Base-by-base conservation (phyloP, 495 filamentous ascomycete genomes). In the Terfezia claveryi region DNA sequence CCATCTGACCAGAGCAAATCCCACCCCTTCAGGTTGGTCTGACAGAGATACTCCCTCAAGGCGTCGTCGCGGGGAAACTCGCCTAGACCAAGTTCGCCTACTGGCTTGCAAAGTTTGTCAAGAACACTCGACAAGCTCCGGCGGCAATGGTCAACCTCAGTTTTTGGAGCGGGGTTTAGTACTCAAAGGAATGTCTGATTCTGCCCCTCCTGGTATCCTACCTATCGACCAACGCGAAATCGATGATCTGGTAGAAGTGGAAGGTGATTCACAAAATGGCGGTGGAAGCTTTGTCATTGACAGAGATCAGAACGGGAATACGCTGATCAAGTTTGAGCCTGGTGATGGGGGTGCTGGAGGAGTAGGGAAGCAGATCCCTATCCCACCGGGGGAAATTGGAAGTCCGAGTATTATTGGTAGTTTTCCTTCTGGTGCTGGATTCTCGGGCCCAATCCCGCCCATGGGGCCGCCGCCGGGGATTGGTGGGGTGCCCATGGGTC, bases 221-320 rank as follows among this genome's bases (percentile, higher is more conserved):
- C 50, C 16, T 20, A 32, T 32, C 10, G n/a, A n/a, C 3, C 50
- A 32, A 51, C 16, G 50, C 11, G 50, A 20, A 51, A 17, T 32
- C 11, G 50, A 51, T 93, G 55, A 89, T 83, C 67, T 46, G 6
- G 41, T 46, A 20, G 88, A 95, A 58, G 92, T 88, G 1, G 82
- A 91, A 64, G 91, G 91, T 56, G 92, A 84, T 61, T 63, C 71
- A 0, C 76, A 82, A 51, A 96, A 96, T 59, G 91, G 91, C 53
- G 91, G 91, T 53, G 91, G 91, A 17, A 80, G 73, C 46, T 93
- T 96, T 65, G 41, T 46, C 41, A 14, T 46, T 8, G 41, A 46
- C 17, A 14, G 41, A 46, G 41, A 46, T 46, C 3, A 1, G 12
- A 14, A 46, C 14, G 41, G 41, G 17, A 14, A 46, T 20, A 46